Evolutionary conservation across 2,329 filamentous ascomycete species (phyloP).

Genomic region (Penicillium sp.): DNA sequence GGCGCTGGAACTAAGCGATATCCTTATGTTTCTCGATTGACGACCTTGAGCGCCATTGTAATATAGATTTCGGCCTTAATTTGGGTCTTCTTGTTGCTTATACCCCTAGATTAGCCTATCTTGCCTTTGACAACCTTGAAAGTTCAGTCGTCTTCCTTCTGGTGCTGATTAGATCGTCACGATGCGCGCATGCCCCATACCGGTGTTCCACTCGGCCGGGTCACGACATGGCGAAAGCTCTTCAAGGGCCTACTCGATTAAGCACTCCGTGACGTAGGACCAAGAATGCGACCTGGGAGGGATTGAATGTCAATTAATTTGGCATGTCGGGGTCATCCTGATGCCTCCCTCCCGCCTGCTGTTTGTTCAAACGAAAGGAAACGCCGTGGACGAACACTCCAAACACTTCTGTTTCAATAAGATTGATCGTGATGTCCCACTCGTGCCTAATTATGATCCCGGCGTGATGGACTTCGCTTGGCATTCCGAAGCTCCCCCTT

Average conservation of each 20-base stretch:
- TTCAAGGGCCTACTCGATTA: background rate
- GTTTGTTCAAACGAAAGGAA: too few relatives aligned
- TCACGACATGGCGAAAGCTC: background rate
- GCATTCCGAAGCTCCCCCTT: conserved; percentile 2
- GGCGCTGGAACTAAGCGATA: conserved; percentile 40
- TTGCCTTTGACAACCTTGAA: background rate
- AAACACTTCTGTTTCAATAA: background rate
- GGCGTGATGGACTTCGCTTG: background rate
- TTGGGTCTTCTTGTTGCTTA: conserved; percentile 13
- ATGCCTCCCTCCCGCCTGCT: too few relatives aligned
- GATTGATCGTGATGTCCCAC: background rate
- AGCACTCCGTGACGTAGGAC: conserved; percentile 1
- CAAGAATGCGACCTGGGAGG: conserved; percentile 12
- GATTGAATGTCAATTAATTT: conserved; percentile 13
- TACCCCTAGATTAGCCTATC: conserved; percentile 21
- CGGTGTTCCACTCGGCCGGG: background rate
- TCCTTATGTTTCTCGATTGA: background rate
- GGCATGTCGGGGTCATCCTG: conserved; percentile 8
- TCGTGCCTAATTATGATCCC: too few relatives aligned
- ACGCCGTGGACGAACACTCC: too few relatives aligned
- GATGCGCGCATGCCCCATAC: background rate
- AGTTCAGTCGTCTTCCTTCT: background rate
- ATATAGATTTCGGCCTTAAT: conserved; percentile 16
- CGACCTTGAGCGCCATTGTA: conserved; percentile 7
- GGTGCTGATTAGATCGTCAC: background rate